Base-by-base conservation (phyloP, 495 filamentous ascomycete genomes). In the Glonium stellatum region DNA sequence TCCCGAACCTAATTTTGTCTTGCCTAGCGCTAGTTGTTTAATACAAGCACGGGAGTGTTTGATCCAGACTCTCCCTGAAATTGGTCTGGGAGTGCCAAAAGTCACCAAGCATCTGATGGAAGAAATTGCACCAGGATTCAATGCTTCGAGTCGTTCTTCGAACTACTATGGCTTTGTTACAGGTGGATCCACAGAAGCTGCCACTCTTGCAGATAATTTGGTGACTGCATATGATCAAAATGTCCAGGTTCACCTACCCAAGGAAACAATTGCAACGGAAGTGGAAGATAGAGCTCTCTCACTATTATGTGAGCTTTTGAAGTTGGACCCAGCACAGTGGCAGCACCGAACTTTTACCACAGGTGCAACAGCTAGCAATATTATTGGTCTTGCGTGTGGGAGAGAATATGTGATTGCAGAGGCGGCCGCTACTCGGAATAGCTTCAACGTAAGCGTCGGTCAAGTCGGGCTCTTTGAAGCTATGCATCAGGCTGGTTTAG, bases 81-180 rank as follows among this genome's bases (percentile, higher is more conserved):
- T 64, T 0, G 83, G 82, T 35, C 60, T 73, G 12, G 80, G 78
- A 3, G 71, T 81, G 13, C 72, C 78, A 48, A 57, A 62, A 12
- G 71, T 76, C 10, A 74, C 75, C 31, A 55, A 66, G 18, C 83
- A 87, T 59, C 68, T 92, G 19, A 55, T 81, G n/a, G 44, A 75
- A 22, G 77, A 84, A 61, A 78, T 92, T 57, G 78, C 84, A 19
- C 87, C 88, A 0, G 84, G 78, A 4, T 80, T 92, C 57, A 87
- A 86, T 62, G 75, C 71, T 18, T 73, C 80, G 72, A 81, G 80
- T 71, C 74, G 84, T 65, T 79, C 82, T 64, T 70, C 83, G 34
- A 78, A 79, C 60, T 97, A 95, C 76, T 93, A 87, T 72, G 92
- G 90, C 23, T 96, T 96, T 67, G 84, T 97, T 6, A 95, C 87